These are phyloP conservation scores for Litchi chinensis DNA, from an alignment of 345 rosid genomes.

Conservation along the genomic window DNA sequence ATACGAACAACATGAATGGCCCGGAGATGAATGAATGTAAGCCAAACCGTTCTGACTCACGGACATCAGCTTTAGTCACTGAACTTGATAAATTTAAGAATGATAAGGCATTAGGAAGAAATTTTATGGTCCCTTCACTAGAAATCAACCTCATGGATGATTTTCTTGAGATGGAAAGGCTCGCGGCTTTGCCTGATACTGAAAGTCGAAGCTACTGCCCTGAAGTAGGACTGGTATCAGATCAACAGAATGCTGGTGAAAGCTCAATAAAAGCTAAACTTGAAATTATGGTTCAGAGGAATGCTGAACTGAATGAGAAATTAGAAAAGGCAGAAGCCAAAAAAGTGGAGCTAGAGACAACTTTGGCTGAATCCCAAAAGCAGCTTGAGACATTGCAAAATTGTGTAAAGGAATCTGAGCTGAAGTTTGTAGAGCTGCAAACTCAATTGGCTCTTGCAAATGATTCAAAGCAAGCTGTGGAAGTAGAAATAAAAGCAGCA, in stretches of 20 bases:
- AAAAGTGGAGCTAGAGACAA: conserved; percentile 49
- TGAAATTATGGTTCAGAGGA: conserved; percentile 43
- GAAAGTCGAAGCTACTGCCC: conserved; percentile 38
- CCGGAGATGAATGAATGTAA: conserved; percentile 30
- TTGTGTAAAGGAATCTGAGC: conserved; percentile 50
- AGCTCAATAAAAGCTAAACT: conserved; percentile 49
- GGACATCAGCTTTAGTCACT: conserved; percentile 36
- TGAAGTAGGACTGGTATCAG: conserved; percentile 33
- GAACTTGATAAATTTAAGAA: conserved; percentile 45
- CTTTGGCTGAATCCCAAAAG: conserved; percentile 47
- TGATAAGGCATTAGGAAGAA: conserved; percentile 39
- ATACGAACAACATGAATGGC: conserved; percentile 32
- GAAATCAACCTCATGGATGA: conserved; percentile 89
- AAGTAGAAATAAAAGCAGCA: conserved; percentile 47
- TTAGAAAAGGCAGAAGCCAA: conserved; percentile 59
- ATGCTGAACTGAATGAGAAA: conserved; percentile 64
- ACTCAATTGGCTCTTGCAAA: conserved; percentile 42
- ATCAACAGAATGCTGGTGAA: conserved; percentile 36
- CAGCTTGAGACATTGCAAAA: conserved; percentile 47
- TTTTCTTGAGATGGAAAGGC: conserved; percentile 93
- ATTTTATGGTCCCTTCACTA: conserved; percentile 38
- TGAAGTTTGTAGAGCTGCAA: conserved; percentile 44
- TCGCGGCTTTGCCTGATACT: conserved; percentile 57
- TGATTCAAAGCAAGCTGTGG: conserved; percentile 50
- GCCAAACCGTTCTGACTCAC: conserved; percentile 35